Evolutionary conservation across 768 basidiomycete genomes (phyloP).

Genomic region (Phallus indusiatus): DNA sequence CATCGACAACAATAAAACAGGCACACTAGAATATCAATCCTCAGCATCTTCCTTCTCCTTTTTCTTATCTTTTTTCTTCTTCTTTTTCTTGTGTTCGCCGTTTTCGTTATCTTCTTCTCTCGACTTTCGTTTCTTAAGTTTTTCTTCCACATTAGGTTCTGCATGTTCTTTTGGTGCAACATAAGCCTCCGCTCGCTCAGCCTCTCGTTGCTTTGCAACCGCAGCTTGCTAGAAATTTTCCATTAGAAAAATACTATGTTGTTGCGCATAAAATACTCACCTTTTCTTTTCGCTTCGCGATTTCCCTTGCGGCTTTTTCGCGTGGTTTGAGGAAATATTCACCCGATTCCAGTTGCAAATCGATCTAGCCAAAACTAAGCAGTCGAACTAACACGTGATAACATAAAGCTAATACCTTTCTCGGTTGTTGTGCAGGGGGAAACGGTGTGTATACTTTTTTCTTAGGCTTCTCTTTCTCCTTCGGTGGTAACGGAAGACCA

Average conservation of each 20-base stretch:
- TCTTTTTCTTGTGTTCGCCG: constrained; percentile 13
- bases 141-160: constrained; percentile 70
- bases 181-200: constrained; percentile 80
- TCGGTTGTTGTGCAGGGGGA: constrained; percentile 88
- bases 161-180: constrained; percentile 77
- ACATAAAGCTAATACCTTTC: constrained; percentile 53
- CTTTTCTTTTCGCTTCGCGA: constrained; percentile 66
- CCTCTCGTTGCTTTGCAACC: constrained; percentile 55
- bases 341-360: constrained; percentile 90
- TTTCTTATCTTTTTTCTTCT: constrained; percentile 32
- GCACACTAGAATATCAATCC: background rate
- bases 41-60: constrained; percentile 23
- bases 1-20: no score
- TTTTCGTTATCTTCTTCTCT: constrained; percentile 26
- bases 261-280: constrained; percentile 24
- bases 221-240: constrained; percentile 61
- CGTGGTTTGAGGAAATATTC: constrained; percentile 95
- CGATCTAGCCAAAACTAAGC: constrained; percentile 41
- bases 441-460: constrained; percentile 99
- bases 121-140: constrained; percentile 44
- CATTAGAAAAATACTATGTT: constrained; percentile 2
- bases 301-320: constrained; percentile 75
- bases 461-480: constrained; percentile 40
- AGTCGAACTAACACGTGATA: background rate
- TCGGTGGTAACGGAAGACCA: constrained; percentile 8